Evolutionary conservation across 768 basidiomycete species (phyloP).

Genomic region (Sporobolomyces phaffii): DNA sequence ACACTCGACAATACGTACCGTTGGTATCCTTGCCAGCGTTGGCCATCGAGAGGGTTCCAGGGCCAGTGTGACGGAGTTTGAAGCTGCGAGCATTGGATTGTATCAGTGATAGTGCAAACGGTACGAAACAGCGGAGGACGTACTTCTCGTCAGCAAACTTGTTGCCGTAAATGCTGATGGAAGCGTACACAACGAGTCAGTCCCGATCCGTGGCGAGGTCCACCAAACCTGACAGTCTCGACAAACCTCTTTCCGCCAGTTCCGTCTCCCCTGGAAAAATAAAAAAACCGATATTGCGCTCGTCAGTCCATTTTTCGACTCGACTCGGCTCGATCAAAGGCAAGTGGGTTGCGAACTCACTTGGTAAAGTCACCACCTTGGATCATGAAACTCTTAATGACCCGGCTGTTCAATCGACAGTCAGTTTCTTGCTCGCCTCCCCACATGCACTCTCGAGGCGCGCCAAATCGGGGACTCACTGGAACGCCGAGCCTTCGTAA

Average conservation of each 20-base stretch:
- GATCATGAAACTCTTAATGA: slow-evolving; percentile 54
- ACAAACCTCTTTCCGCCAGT: slow-evolving; percentile 67
- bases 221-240: too few species aligned
- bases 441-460: not conserved
- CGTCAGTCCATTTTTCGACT: too few species aligned
- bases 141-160: slow-evolving; percentile 85
- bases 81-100: slow-evolving; percentile 54
- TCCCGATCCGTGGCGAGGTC: too few species aligned
- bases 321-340: too few species aligned
- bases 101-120: too few species aligned
- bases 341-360: too few species aligned
- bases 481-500: slow-evolving; percentile 94
- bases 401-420: slow-evolving; percentile 41
- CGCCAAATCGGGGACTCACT: slow-evolving; percentile 45
- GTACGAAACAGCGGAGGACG: too few species aligned
- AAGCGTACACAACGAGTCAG: not conserved
- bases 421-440: not conserved
- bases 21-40: slow-evolving; percentile 86
- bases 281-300: slow-evolving; percentile 54
- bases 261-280: slow-evolving; percentile 72
- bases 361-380: slow-evolving; percentile 97
- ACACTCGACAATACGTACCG: not conserved
- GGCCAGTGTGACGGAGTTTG: slow-evolving; percentile 87
- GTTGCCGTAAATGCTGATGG: slow-evolving; percentile 80
- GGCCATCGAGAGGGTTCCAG: slow-evolving; percentile 85